Percentiles rank a stretch among this genome's conserved stretches.
phyloP scores from a whole-genome alignment of 2,329 filamentous ascomycete genomes.

The Ploettnerulaceae sp. region DNA sequence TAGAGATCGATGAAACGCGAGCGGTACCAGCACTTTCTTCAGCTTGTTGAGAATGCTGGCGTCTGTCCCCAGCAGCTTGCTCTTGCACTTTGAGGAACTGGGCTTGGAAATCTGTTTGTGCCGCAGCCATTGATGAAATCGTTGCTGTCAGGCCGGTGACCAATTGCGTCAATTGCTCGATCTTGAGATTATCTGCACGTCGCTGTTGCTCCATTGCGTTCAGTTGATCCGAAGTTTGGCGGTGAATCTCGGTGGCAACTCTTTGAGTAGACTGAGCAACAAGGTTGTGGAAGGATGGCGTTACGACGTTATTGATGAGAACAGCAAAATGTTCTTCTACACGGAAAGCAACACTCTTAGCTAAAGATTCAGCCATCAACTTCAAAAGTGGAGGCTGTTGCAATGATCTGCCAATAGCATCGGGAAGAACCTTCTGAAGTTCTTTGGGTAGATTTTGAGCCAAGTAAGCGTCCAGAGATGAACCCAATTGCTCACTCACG shows the following conservation, averaged over 20 bases:
- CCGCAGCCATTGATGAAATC: constrained; percentile 62
- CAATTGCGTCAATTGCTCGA: constrained; percentile 65
- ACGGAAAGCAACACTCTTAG: constrained; percentile 58
- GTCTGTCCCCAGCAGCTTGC: constrained; percentile 41
- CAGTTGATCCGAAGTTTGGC: constrained; percentile 39
- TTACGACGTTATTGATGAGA: constrained; percentile 57
- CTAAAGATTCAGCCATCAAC: constrained; percentile 66
- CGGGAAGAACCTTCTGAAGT: constrained; percentile 64
- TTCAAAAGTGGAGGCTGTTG: constrained; percentile 71
- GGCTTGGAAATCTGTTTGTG: constrained; percentile 64
- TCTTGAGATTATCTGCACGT: constrained; percentile 49
- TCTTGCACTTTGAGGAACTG: constrained; percentile 55
- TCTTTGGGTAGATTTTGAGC: constrained; percentile 49
- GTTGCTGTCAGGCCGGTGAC: constrained; percentile 64
- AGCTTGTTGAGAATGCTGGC: constrained; percentile 8
- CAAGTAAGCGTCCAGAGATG: constrained; percentile 46
- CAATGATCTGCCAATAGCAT: constrained; percentile 60
- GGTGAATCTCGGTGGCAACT: constrained; percentile 63
- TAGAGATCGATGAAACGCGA: constrained; percentile 16
- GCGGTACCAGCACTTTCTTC: constrained; percentile 4
- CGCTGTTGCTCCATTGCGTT: constrained; percentile 29
- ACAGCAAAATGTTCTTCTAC: constrained; percentile 66
- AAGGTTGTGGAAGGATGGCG: constrained; percentile 61
- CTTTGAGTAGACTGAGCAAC: constrained; percentile 63
- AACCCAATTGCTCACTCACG: constrained; percentile 66